A percentile compares a stretch with the other conserved stretches of the same genome.
Conservation (phyloP, 768 basidiomycete genomes). For the Serendipita sp. region DNA sequence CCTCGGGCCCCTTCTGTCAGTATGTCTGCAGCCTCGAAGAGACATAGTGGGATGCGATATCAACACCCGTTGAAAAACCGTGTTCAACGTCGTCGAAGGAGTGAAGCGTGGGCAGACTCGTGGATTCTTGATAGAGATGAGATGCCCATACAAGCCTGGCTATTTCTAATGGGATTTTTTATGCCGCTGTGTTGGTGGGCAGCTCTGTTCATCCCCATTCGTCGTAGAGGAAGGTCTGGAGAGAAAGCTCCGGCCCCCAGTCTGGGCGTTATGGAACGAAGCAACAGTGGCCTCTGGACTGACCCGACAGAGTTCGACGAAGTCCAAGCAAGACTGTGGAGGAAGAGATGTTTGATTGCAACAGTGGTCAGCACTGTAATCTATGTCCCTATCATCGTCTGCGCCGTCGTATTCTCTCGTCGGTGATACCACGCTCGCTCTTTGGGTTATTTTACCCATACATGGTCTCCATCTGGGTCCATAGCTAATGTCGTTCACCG, state of each 20-base stretch:
- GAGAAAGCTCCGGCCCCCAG: neutral
- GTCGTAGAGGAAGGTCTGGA: neutral
- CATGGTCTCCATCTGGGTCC: neutral
- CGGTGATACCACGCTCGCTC: neutral
- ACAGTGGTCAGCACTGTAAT: neutral
- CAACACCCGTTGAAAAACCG: neutral
- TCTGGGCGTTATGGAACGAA: neutral
- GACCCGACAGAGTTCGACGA: neutral
- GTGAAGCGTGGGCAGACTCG: neutral
- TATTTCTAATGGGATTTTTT: neutral
- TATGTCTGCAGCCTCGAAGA: neutral
- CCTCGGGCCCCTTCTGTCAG: neutral
- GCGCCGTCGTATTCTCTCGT: neutral
- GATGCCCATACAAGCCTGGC: conserved; percentile 1
- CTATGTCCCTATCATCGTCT: conserved; percentile 3
- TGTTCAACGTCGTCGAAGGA: neutral
- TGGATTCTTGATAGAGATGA: conserved; percentile 1
- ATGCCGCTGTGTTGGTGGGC: neutral
- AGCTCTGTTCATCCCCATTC: neutral
- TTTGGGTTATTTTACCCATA: neutral
- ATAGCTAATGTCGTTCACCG: neutral
- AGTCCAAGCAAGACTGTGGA: neutral
- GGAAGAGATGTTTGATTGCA: neutral
- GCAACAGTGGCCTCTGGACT: neutral
- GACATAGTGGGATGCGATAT: neutral